These are phyloP conservation scores for Verticillium longisporum DNA, from an alignment of 2,329 filamentous ascomycete species.

Conservation along the genomic window DNA sequence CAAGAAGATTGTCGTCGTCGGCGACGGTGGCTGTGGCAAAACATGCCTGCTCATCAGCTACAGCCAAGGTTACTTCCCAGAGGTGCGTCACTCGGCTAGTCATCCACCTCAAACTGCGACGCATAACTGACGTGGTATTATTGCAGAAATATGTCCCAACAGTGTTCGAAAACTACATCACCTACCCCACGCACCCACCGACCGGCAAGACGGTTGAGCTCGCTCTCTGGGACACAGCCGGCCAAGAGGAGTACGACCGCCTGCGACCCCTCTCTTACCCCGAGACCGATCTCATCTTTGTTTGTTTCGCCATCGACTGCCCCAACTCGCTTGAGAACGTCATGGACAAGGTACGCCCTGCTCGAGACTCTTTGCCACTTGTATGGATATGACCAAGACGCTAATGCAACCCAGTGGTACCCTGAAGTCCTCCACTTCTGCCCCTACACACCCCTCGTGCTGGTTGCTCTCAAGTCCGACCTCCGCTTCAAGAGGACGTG, in stretches of 20 bases:
- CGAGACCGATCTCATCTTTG: conserved; percentile 95
- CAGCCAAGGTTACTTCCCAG: conserved; percentile 96
- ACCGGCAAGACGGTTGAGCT: conserved; percentile 94
- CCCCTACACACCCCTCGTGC: conserved; percentile 90
- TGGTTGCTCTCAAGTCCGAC: conserved; percentile 95
- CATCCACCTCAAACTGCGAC: not conserved
- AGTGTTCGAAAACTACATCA: conserved; percentile 99
- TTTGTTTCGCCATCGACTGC: conserved; percentile 98
- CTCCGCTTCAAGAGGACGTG: conserved; percentile 92
- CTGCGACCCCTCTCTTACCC: conserved; percentile 93
- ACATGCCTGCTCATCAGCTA: conserved; percentile 98
- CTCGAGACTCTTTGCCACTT: no score
- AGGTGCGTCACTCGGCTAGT: conserved; percentile 52
- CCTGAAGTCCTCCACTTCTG: conserved; percentile 99
- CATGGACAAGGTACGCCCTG: conserved; percentile 78
- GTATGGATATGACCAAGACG: conserved; percentile 16
- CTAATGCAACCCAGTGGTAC: conserved; percentile 69
- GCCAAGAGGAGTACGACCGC: conserved; percentile 97
- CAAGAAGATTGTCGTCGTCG: conserved; percentile 98
- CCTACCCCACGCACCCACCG: conserved; percentile 80
- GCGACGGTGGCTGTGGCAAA: conserved; percentile 97
- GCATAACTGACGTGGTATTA: not conserved
- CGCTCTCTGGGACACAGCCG: conserved; percentile 96
- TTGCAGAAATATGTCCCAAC: conserved; percentile 97
- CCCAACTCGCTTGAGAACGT: conserved; percentile 98